These are phyloP conservation scores for Antitrichia curtipendula DNA, from an alignment of 225 moss, liverwort and hornwort species.

Conservation along the genomic window DNA sequence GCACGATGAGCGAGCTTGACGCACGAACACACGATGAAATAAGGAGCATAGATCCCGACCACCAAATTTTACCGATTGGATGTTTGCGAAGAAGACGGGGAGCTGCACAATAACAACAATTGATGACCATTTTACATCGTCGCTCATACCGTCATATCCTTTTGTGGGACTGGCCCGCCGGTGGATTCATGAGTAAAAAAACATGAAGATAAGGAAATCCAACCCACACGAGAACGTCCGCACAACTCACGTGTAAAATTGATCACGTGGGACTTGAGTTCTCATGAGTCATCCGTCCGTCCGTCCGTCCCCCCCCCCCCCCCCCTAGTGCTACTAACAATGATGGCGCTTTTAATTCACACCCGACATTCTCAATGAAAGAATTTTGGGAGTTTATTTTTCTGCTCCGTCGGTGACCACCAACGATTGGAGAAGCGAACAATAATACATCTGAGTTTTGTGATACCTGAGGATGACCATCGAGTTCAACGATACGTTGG, in stretches of 20 bases:
- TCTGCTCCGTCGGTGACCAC: too few species aligned
- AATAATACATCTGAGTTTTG: not conserved
- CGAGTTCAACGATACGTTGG: not conserved
- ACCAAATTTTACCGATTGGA: not conserved
- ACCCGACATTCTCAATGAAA: too few species aligned
- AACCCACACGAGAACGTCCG: too few species aligned
- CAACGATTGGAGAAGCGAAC: too few species aligned
- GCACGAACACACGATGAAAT: too few species aligned
- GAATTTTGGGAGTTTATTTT: too few species aligned
- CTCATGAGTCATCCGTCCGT: too few species aligned
- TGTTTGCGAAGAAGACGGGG: not conserved
- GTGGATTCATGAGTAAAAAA: not conserved
- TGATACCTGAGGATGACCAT: not conserved
- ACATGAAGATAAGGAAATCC: not conserved
- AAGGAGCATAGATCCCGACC: not conserved
- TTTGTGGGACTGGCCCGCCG: accelerated
- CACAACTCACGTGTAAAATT: too few species aligned
- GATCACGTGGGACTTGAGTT: too few species aligned
- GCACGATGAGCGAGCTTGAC: not conserved
- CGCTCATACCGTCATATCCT: not conserved
- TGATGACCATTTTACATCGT: not conserved
- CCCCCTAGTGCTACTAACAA: too few species aligned
- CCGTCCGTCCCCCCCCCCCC: too few species aligned
- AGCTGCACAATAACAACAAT: not conserved
- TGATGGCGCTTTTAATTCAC: too few species aligned